phyloP scores from a whole-genome alignment of 176 grass and related monocot genomes.

The Juncus effusus region DNA sequence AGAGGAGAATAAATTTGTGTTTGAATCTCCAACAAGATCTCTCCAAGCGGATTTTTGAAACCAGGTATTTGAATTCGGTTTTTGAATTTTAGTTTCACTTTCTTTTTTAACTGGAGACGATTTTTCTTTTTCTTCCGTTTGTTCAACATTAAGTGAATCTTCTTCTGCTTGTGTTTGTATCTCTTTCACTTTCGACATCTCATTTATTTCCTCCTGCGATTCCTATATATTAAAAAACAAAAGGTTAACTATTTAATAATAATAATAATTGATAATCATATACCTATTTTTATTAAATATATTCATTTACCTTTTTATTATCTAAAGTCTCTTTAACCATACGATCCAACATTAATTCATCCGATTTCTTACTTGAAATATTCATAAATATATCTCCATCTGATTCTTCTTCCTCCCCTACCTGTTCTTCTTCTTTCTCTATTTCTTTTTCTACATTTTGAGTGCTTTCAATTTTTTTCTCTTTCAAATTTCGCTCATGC shows the following conservation, averaged over 20 bases:
- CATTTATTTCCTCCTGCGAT: conserved; percentile 14
- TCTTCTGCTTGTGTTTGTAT: conserved; percentile 29
- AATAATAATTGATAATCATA: background rate
- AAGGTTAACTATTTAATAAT: background rate
- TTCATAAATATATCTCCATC: conserved; percentile 81
- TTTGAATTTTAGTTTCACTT: conserved; percentile 19
- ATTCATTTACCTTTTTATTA: conserved; percentile 42
- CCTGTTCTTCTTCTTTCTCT: conserved; percentile 12
- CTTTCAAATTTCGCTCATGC: too few relatives aligned
- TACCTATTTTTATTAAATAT: background rate
- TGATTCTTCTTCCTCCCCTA: conserved; percentile 49
- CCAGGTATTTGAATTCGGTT: conserved; percentile 35
- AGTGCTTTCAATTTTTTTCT: background rate
- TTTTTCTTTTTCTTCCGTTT: conserved; percentile 33
- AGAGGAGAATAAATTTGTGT: conserved; percentile 48
- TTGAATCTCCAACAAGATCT: conserved; percentile 53
- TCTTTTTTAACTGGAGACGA: conserved; percentile 17
- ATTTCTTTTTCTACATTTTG: background rate
- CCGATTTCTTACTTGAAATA: conserved; percentile 42
- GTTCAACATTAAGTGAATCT: conserved; percentile 12
- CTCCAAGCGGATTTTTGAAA: conserved; percentile 92
- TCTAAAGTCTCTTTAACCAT: conserved; percentile 22
- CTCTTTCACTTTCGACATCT: conserved; percentile 34
- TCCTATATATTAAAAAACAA: conserved; percentile 33
- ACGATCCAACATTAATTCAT: conserved; percentile 23